Evolutionary conservation across 164 flowering plant species (phyloP).

Genomic region (Cinnamomum chago): DNA sequence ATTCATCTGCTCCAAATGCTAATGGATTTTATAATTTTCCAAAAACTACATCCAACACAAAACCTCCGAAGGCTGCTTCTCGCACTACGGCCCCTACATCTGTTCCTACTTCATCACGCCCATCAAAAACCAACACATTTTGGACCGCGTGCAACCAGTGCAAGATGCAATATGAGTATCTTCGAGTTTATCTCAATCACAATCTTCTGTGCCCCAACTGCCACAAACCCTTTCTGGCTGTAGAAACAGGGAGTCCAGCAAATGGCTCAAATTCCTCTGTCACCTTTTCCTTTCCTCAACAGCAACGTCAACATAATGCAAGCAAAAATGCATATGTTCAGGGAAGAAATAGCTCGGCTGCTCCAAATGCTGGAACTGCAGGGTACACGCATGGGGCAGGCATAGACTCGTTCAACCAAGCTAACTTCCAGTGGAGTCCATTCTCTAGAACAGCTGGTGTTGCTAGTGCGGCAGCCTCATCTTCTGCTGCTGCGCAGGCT

Average conservation of each 20-base stretch:
- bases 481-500: conserved; percentile 54
- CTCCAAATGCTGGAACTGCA: conserved; percentile 22
- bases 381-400: conserved; percentile 13
- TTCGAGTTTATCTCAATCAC: conserved; percentile 57
- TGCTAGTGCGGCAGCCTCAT: conserved; percentile 23
- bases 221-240: conserved; percentile 62
- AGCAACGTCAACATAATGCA: conserved; percentile 24
- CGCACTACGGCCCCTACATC: conserved; percentile 24
- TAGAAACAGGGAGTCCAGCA: conserved; percentile 44
- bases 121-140: conserved; percentile 42
- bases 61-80: conserved; percentile 28
- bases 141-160: conserved; percentile 79
- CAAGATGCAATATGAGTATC: conserved; percentile 79
- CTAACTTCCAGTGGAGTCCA: conserved; percentile 48
- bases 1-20: conserved; percentile 29
- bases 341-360: conserved; percentile 22
- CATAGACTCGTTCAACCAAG: conserved; percentile 26
- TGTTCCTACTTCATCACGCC: conserved; percentile 30
- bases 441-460: conserved; percentile 42
- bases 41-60: conserved; percentile 31
- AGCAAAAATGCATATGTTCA: conserved; percentile 18
- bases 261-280: conserved; percentile 28
- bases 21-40: conserved; percentile 54
- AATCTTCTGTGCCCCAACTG: conserved; percentile 72
- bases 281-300: conserved; percentile 34